Evolutionary conservation across 139 green algal genomes (phyloP), one percentile per base, ranked within the genome.

Genomic region (Coelastrella sp.): DNA sequence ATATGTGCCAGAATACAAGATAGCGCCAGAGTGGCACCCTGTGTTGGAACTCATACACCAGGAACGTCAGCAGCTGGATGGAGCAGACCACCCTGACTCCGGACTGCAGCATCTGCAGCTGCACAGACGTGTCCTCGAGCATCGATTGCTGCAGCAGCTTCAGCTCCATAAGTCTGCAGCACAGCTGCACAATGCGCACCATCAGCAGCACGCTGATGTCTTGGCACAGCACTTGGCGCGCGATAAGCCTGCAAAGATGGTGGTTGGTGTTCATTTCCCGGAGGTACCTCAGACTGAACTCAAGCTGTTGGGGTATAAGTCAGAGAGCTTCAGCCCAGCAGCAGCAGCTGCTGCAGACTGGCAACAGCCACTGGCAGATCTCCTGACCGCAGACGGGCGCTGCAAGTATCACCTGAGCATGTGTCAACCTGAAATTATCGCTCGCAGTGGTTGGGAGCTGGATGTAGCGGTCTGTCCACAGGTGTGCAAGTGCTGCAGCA

Each of bases 181-280:
- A 57, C n/a, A 17, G 38, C 30, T 37, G n/a, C 41, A 25, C 34
- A n/a, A 34, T 5, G 32, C 35, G 40, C 25, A 64, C 60, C 19
- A 37, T 38, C 32, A 64, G 17, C 27, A 32, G n/a, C 5, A 32
- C 38, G 62, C 38, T 21, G 40, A n/a, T n/a, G 35, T 34, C 21
- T 51, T 59, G 19, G 21, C 30, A 64, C 32, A 51, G 23, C 3
- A 35, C 25, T 21, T 62, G n/a, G 3, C 30, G 21, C 17, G 35
- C 53, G 37, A 30, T 8, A 34, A 83, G 2, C 68, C 41, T 1
- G 19, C 74, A 7, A 51, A 77, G 48, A 37, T 84, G 53, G 59
- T 87, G 38, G 25, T 91, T 34, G 82, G 87, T 43, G 88, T 89
- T 17, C 68, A 87, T 38, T 91, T 91, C 41, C 81, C 88, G 5